A percentile compares a stretch with the other conserved stretches of the same genome.
Evolutionary conservation across 306 rosid species (phyloP).

Genomic region (Acacia confusa): DNA sequence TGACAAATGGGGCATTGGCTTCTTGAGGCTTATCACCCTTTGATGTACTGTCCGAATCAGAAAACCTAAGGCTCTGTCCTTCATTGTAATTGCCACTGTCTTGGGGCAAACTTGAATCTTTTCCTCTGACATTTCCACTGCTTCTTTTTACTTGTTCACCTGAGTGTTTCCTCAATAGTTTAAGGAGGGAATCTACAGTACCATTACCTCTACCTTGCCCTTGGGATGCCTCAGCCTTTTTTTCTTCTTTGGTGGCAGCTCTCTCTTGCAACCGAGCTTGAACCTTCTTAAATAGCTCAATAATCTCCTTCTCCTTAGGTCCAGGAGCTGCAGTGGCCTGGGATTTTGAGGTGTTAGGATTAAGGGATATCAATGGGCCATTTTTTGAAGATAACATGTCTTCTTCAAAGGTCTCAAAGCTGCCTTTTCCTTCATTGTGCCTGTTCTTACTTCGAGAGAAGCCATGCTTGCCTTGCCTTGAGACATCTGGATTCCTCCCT

Average conservation of each 20-base stretch:
- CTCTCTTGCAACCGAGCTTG: conserved; percentile 90
- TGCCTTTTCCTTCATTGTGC: conserved; percentile 67
- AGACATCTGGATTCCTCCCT: conserved; percentile 72
- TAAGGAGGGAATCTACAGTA: conserved; percentile 90
- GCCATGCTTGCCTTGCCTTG: conserved; percentile 68
- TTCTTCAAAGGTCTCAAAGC: conserved; percentile 67
- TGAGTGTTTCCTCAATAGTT: conserved; percentile 80
- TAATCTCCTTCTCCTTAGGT: conserved; percentile 92
- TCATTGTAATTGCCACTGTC: conserved; percentile 45
- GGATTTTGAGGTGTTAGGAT: conserved; percentile 54
- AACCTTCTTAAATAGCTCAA: conserved; percentile 89
- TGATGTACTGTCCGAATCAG: conserved; percentile 46
- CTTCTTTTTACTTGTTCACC: conserved; percentile 72
- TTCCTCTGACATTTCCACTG: conserved; percentile 42
- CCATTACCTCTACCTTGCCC: conserved; percentile 65
- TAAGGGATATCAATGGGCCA: conserved; percentile 66
- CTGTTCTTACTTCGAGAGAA: conserved; percentile 68
- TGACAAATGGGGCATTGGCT: conserved; percentile 33
- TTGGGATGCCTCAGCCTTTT: conserved; percentile 60
- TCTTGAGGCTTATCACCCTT: conserved; percentile 61
- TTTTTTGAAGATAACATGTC: conserved; percentile 69
- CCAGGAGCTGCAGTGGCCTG: conserved; percentile 85
- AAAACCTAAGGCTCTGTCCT: conserved; percentile 39
- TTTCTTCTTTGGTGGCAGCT: conserved; percentile 73
- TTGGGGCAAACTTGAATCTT: conserved; percentile 45